These are phyloP conservation scores for Claviceps maximensis DNA, from an alignment of 2,329 filamentous ascomycete species.

Conservation along the genomic window DNA sequence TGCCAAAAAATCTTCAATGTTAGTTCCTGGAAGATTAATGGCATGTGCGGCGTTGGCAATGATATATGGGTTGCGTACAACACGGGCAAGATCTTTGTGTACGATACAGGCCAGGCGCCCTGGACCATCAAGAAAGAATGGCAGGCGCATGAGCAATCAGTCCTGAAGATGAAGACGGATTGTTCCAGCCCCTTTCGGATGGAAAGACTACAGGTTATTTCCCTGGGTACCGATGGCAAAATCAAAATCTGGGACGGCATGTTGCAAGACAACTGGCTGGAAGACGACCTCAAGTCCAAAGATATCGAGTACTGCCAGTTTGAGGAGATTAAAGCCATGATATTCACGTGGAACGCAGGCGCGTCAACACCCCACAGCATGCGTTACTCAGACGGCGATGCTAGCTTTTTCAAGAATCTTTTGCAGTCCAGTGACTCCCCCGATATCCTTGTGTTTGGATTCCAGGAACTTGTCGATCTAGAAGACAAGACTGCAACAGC, in stretches of 20 bases:
- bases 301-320: conserved; percentile 79
- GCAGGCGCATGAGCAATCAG: conserved; percentile 76
- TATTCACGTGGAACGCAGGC: conserved; percentile 95
- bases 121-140: conserved; percentile 93
- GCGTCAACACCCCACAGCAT: conserved; percentile 84
- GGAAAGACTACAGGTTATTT: conserved; percentile 72
- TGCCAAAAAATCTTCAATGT: conserved; percentile 74
- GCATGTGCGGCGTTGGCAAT: conserved; percentile 65
- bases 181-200: conserved; percentile 72
- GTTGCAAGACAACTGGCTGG: conserved; percentile 89
- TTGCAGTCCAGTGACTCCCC: conserved; percentile 65
- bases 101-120: conserved; percentile 68
- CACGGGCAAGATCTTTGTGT: conserved; percentile 86
- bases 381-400: conserved; percentile 61
- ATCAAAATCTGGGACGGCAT: conserved; percentile 84
- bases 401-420: conserved; percentile 67
- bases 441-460: conserved; percentile 89
- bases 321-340: conserved; percentile 62
- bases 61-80: conserved; percentile 91
- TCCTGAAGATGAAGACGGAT: conserved; percentile 66
- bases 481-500: conserved; percentile 96
- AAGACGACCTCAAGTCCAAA: conserved; percentile 71
- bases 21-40: conserved; percentile 91
- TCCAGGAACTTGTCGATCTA: conserved; percentile 95
- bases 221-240: conserved; percentile 75